Evolutionary conservation across 495 filamentous ascomycete species (phyloP).

Genomic region (Delitschia confertaspora): DNA sequence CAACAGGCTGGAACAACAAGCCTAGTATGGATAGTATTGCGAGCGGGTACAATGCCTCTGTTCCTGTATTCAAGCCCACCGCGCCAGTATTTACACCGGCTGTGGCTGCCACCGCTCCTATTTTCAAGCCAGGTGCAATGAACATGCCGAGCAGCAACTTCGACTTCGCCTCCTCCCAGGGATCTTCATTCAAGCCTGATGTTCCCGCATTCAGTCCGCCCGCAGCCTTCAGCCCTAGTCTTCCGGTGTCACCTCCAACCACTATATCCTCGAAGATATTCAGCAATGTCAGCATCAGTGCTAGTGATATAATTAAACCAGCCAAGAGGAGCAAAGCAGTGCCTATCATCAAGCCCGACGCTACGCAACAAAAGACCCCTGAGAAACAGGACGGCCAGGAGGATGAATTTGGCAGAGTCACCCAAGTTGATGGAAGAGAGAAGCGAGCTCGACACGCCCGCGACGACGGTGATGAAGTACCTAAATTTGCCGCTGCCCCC

Average conservation of each 20-base stretch:
- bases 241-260: conserved; percentile 4
- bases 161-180: conserved; percentile 58
- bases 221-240: not conserved
- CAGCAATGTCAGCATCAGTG: conserved; percentile 55
- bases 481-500: conserved; percentile 48
- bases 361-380: conserved; percentile 25
- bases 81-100: conserved; percentile 22
- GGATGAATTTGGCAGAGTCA: conserved; percentile 45
- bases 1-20: conserved; percentile 14
- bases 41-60: conserved; percentile 53
- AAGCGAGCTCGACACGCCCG: conserved; percentile 60
- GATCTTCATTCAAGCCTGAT: conserved; percentile 67
- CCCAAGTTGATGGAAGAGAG: conserved; percentile 49
- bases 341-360: conserved; percentile 66
- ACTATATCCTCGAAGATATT: conserved; percentile 53
- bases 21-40: conserved; percentile 25
- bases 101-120: conserved; percentile 1
- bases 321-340: conserved; percentile 68
- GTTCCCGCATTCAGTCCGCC: conserved; percentile 72
- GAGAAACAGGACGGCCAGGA: conserved; percentile 34
- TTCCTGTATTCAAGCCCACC: conserved; percentile 62
- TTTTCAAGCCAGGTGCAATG: conserved; percentile 20
- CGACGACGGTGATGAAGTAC: conserved; percentile 57
- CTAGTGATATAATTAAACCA: conserved; percentile 50
- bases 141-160: conserved; percentile 48